Evolutionary conservation across 1,139 yeast species (phyloP).

Genomic region (Ogataea hybrid): DNA sequence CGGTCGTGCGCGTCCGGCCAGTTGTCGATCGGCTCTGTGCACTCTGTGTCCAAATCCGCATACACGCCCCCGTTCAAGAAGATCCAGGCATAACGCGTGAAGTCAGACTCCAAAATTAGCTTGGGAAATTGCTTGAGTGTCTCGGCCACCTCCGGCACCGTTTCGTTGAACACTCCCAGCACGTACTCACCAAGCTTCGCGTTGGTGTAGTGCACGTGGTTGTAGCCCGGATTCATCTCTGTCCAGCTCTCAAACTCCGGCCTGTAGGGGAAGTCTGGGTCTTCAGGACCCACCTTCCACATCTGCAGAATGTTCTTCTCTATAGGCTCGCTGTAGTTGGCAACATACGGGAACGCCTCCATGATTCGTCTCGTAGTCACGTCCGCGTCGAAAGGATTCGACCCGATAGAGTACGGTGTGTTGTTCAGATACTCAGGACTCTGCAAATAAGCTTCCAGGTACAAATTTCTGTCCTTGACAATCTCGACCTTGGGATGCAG

Average conservation of each 20-base stretch:
- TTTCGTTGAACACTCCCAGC: conserved; percentile 42
- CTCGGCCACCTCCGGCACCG: conserved; percentile 59
- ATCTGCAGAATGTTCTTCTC: conserved; percentile 79
- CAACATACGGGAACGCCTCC: conserved; percentile 11
- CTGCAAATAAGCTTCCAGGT: conserved; percentile 7
- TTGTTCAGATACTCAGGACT: conserved; percentile 8
- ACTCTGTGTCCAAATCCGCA: conserved; percentile 54
- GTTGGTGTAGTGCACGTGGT: conserved; percentile 57
- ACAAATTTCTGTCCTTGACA: conserved; percentile 2
- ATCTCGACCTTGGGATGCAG: conserved; percentile 1
- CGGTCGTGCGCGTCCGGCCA: conserved; percentile 38
- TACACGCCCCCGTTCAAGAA: conserved; percentile 73
- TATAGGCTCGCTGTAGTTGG: conserved; percentile 7
- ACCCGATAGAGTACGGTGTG: conserved; percentile 9
- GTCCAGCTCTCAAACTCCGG: conserved; percentile 52
- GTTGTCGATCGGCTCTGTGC: conserved; percentile 30
- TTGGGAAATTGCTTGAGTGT: conserved; percentile 66
- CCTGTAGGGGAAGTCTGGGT: conserved; percentile 48
- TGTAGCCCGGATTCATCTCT: conserved; percentile 52
- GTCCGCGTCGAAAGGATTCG: conserved; percentile 16
- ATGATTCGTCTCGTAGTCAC: conserved; percentile 12
- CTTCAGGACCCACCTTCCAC: conserved; percentile 68
- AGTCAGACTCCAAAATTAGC: conserved; percentile 63
- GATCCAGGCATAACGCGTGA: conserved; percentile 61
- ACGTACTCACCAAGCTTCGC: conserved; percentile 53